Conservation (phyloP, 148 eudicot species). For the Polygonum maritimum region DNA sequence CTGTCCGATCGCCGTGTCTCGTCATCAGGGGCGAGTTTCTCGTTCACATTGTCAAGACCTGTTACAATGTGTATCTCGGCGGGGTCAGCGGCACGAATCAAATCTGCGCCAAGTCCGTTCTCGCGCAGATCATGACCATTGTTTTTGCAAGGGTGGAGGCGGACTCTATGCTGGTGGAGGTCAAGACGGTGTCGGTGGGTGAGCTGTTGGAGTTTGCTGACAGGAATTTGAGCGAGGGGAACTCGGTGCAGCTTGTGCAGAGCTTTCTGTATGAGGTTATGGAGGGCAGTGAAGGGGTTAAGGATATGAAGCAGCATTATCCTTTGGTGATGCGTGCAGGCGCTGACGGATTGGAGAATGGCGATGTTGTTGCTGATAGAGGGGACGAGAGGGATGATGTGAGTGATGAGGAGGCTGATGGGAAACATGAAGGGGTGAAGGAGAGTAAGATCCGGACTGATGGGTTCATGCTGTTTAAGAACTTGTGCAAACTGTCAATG, state of each 20-base stretch:
- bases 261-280: slow-evolving; percentile 59
- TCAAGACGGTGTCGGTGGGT: slow-evolving; percentile 44
- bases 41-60: slow-evolving; percentile 57
- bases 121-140: slow-evolving; percentile 83
- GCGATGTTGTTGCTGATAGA: slow-evolving; percentile 12
- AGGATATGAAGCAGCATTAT: slow-evolving; percentile 13
- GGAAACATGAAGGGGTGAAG: slow-evolving; percentile 15
- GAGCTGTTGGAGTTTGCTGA: slow-evolving; percentile 81
- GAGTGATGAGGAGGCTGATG: slow-evolving; percentile 20
- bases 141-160: slow-evolving; percentile 64
- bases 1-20: slow-evolving; percentile 51
- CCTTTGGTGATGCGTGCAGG: slow-evolving; percentile 7
- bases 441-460: slow-evolving; percentile 70
- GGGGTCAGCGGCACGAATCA: slow-evolving; percentile 84
- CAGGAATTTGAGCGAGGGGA: slow-evolving; percentile 87
- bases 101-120: slow-evolving; percentile 88
- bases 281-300: slow-evolving; percentile 37
- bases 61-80: slow-evolving; percentile 82
- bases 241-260: slow-evolving; percentile 72
- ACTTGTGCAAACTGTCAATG: slow-evolving; percentile 92
- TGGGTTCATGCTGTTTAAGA: slow-evolving; percentile 73
- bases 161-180: slow-evolving; percentile 36
- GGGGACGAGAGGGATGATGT: slow-evolving; percentile 15
- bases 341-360: slow-evolving; percentile 14
- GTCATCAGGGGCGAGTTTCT: slow-evolving; percentile 65